Evolutionary conservation across 805 yeast genomes (phyloP).

Genomic region (Saccharomyces mikatae): DNA sequence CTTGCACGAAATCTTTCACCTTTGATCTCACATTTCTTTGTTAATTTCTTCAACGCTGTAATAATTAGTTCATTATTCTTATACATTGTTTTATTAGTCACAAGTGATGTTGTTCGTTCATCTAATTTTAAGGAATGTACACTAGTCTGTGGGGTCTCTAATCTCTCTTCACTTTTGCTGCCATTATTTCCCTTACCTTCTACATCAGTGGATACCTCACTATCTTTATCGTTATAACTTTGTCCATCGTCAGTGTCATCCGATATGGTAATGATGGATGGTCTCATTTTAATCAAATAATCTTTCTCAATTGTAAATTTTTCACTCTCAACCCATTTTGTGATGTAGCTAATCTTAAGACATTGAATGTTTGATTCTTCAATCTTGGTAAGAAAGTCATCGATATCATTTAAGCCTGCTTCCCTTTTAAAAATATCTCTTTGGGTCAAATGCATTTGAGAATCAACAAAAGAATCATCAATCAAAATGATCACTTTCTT

Average conservation of each 20-base stretch:
- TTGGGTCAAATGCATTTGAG: slow-evolving; percentile 6
- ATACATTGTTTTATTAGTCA: neutral
- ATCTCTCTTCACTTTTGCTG: neutral
- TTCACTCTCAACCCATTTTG: slow-evolving; percentile 13
- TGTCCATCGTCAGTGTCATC: neutral
- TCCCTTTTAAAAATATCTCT: slow-evolving; percentile 19
- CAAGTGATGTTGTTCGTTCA: neutral
- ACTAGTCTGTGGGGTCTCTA: neutral
- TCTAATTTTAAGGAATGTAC: no score
- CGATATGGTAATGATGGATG: neutral
- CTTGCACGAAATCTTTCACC: slow-evolving; percentile 25
- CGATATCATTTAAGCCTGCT: slow-evolving; percentile 8
- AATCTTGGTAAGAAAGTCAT: slow-evolving; percentile 5
- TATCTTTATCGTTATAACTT: neutral
- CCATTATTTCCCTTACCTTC: neutral
- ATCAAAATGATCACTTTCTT: slow-evolving; percentile 12
- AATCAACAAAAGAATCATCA: slow-evolving; percentile 21
- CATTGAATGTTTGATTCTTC: slow-evolving; percentile 7
- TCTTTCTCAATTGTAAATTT: slow-evolving; percentile 1
- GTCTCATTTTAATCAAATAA: slow-evolving; percentile 1
- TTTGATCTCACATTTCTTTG: slow-evolving; percentile 18
- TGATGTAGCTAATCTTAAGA: slow-evolving; percentile 10
- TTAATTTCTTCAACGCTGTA: slow-evolving; percentile 13
- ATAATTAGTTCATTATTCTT: slow-evolving; percentile 14
- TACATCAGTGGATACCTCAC: neutral